Conservation (phyloP, 768 basidiomycete species). For the Tylopilus cervinicoccineus region DNA sequence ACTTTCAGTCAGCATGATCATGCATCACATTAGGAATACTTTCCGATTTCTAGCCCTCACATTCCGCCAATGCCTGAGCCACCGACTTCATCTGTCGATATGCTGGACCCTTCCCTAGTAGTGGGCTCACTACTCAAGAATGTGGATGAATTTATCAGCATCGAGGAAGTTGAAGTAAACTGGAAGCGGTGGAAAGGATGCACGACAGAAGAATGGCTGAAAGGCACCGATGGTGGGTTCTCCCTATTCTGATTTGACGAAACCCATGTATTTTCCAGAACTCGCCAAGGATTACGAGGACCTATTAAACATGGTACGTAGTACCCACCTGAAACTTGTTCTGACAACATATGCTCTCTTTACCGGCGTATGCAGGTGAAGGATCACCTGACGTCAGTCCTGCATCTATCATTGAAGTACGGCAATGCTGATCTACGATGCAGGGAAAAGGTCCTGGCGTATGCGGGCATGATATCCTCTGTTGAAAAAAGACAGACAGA, state of each 20-base stretch:
- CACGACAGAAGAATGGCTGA: conserved; percentile 30
- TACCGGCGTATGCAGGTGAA: conserved; percentile 19
- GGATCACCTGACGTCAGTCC: conserved; percentile 26
- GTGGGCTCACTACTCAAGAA: conserved; percentile 18
- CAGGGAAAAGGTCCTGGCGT: conserved; percentile 22
- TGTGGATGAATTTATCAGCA: conserved; percentile 17
- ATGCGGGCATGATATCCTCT: conserved; percentile 16
- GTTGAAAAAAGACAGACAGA: conserved; percentile 21
- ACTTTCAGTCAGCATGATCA: background rate
- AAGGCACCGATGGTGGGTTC: conserved; percentile 27
- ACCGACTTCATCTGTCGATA: background rate
- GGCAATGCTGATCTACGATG: conserved; percentile 4
- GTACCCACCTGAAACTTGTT: background rate
- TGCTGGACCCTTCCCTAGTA: conserved; percentile 5
- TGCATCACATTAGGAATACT: conserved; percentile 15
- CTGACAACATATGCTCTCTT: background rate
- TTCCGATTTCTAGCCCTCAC: conserved; percentile 20
- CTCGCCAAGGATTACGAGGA: conserved; percentile 15
- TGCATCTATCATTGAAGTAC: background rate
- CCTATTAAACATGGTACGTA: conserved; percentile 22
- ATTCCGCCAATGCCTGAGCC: conserved; percentile 14
- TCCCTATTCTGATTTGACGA: background rate
- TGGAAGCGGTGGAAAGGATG: conserved; percentile 29
- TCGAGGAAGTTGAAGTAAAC: conserved; percentile 18
- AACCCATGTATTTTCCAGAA: conserved; percentile 13